Evolutionary conservation across 805 yeast species (phyloP).

Genomic region (Torulaspora quercuum): DNA sequence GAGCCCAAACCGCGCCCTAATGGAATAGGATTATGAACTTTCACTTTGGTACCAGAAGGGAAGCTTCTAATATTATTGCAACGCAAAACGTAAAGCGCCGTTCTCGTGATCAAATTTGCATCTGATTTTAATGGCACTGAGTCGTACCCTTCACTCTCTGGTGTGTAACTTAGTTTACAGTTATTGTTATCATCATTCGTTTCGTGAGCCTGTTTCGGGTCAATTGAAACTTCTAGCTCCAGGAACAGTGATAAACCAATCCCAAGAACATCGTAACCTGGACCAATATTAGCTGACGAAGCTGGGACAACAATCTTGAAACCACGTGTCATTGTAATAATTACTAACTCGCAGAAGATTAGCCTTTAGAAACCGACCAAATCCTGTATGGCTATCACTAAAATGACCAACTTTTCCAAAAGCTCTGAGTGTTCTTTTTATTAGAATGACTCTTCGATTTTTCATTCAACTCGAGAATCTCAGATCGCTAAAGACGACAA

Average conservation of each 20-base stretch:
- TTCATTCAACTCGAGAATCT: conserved; percentile 3
- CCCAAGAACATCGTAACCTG: conserved; percentile 96
- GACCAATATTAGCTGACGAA: conserved; percentile 96
- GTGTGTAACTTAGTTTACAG: conserved; percentile 66
- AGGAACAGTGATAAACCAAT: conserved; percentile 77
- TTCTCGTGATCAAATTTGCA: conserved; percentile 81
- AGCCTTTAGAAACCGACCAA: too few species aligned
- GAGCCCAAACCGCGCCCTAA: conserved; percentile 97
- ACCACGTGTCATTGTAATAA: conserved; percentile 36
- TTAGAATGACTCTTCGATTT: conserved; percentile 3
- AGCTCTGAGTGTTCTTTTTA: too few species aligned
- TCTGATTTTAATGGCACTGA: conserved; percentile 76
- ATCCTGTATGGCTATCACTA: too few species aligned
- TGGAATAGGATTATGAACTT: conserved; percentile 88
- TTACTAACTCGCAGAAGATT: too few species aligned
- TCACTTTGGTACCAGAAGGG: conserved; percentile 79
- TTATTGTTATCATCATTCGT: conserved; percentile 63
- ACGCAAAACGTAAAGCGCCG: conserved; percentile 87
- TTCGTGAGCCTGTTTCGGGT: conserved; percentile 43
- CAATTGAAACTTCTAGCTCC: conserved; percentile 65
- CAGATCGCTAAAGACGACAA: conserved; percentile 1
- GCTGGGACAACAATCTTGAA: conserved; percentile 82
- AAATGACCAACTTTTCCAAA: too few species aligned
- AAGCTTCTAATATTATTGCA: conserved; percentile 73
- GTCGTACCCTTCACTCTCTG: conserved; percentile 69